Conservation (phyloP, 768 basidiomycete genomes). For the Xerocomellus chrysenteron region DNA sequence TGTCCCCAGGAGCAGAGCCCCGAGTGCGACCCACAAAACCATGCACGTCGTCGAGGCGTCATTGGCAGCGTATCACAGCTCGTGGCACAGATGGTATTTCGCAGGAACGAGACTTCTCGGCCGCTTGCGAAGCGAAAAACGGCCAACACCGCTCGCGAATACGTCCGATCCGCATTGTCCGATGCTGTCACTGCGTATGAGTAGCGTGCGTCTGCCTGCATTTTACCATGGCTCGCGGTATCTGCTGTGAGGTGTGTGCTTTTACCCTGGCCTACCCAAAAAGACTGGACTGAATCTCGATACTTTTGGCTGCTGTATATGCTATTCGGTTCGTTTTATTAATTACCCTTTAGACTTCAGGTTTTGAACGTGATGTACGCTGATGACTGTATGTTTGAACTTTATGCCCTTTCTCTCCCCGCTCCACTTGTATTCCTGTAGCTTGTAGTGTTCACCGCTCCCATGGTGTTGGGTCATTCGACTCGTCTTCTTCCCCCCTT, state of each 20-base stretch:
- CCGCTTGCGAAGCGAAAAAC: slow-evolving; percentile 39
- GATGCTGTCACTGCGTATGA: slow-evolving; percentile 16
- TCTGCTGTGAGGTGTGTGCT: slow-evolving; percentile 29
- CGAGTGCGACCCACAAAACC: slow-evolving; percentile 20
- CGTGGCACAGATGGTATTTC: slow-evolving; percentile 48
- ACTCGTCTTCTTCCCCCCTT: slow-evolving; percentile 1
- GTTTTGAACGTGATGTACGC: slow-evolving; percentile 25
- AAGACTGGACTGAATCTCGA: slow-evolving; percentile 25
- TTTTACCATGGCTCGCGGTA: slow-evolving; percentile 6
- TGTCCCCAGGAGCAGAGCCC: slow-evolving; percentile 26
- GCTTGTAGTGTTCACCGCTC: slow-evolving; percentile 18
- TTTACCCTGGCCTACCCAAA: neutral
- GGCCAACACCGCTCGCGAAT: slow-evolving; percentile 17
- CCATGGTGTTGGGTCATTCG: neutral
- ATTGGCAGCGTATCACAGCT: slow-evolving; percentile 40
- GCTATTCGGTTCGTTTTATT: slow-evolving; percentile 8
- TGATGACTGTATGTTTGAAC: slow-evolving; percentile 23
- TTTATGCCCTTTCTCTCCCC: slow-evolving; percentile 19
- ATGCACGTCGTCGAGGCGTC: slow-evolving; percentile 21
- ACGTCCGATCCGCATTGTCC: slow-evolving; percentile 33
- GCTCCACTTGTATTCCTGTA: slow-evolving; percentile 31
- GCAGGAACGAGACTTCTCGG: slow-evolving; percentile 39
- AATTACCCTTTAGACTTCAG: slow-evolving; percentile 14
- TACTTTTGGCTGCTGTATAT: slow-evolving; percentile 4
- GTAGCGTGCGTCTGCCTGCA: slow-evolving; percentile 6